Conservation (phyloP, 495 filamentous ascomycete genomes). For the Penicillium psychrofluorescens region DNA sequence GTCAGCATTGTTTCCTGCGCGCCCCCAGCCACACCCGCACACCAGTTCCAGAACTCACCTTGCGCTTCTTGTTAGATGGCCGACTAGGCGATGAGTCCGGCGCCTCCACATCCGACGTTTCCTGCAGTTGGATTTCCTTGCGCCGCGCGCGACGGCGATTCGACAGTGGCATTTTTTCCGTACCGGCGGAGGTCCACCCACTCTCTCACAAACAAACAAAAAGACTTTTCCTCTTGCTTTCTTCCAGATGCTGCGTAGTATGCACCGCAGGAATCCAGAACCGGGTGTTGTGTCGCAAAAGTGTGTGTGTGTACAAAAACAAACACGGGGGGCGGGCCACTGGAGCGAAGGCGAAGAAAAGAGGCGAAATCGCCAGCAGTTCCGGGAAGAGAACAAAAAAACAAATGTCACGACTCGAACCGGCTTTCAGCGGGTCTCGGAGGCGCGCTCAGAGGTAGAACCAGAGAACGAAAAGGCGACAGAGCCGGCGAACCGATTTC, state of each 20-base stretch:
- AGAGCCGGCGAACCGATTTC: constrained; percentile 12
- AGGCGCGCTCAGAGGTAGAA: constrained; percentile 24
- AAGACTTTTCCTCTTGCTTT: constrained; percentile 2
- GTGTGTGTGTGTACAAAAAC: not conserved
- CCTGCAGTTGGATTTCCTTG: constrained; percentile 42
- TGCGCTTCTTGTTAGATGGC: constrained; percentile 67
- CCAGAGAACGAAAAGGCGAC: constrained; percentile 22
- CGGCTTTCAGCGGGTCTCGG: constrained; percentile 20
- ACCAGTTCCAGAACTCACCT: constrained; percentile 41
- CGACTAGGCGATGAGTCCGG: constrained; percentile 65
- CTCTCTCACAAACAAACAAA: not conserved
- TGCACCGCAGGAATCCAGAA: not conserved
- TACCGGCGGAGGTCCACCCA: not conserved
- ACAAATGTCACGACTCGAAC: constrained; percentile 14
- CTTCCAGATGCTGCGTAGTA: not conserved
- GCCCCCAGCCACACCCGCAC: not conserved
- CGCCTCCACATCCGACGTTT: constrained; percentile 43
- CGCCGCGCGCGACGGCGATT: constrained; percentile 44
- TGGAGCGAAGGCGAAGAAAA: constrained; percentile 3
- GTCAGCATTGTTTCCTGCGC: too few relatives aligned
- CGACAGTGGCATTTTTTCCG: constrained; percentile 38
- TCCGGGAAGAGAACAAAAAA: constrained; percentile 8
- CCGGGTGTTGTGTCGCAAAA: too few relatives aligned
- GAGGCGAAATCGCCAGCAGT: constrained; percentile 21
- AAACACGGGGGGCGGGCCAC: constrained; percentile 9